Conservation (phyloP, 805 yeast species). For the Candida namnaoensis region DNA sequence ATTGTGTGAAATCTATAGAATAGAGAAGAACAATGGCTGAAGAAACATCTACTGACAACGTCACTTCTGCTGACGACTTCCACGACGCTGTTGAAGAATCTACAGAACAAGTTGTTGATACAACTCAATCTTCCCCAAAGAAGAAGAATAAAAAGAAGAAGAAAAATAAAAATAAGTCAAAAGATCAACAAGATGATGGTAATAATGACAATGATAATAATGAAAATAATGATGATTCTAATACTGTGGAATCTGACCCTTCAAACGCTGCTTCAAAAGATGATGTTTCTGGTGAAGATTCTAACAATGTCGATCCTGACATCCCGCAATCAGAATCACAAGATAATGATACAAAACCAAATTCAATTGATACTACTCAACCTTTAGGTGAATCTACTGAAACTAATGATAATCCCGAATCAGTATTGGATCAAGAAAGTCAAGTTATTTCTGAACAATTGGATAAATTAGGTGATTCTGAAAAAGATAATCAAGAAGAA, state of each 20-base stretch:
- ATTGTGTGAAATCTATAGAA: no score
- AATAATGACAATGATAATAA: slow-evolving; percentile 2
- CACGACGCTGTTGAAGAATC: not conserved
- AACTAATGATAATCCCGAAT: slow-evolving; percentile 1
- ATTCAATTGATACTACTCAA: slow-evolving; percentile 4
- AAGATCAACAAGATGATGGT: not conserved
- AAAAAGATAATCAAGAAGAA: not conserved
- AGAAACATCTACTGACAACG: no score
- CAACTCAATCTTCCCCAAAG: not conserved
- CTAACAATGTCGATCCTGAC: not conserved
- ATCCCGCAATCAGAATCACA: not conserved
- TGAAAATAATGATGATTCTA: not conserved
- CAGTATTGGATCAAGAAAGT: not conserved
- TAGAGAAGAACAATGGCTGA: no score
- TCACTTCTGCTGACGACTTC: not conserved
- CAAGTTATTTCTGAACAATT: no score
- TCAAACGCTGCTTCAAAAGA: not conserved
- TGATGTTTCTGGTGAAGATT: not conserved
- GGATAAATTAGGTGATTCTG: not conserved
- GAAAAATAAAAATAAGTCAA: not conserved
- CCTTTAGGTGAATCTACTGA: slow-evolving; percentile 13
- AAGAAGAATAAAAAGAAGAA: not conserved
- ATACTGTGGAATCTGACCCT: not conserved
- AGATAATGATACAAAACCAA: not conserved
- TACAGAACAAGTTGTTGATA: not conserved